Base-by-base conservation (phyloP, 2,329 filamentous ascomycete species). In the Exophiala calicioides region DNA sequence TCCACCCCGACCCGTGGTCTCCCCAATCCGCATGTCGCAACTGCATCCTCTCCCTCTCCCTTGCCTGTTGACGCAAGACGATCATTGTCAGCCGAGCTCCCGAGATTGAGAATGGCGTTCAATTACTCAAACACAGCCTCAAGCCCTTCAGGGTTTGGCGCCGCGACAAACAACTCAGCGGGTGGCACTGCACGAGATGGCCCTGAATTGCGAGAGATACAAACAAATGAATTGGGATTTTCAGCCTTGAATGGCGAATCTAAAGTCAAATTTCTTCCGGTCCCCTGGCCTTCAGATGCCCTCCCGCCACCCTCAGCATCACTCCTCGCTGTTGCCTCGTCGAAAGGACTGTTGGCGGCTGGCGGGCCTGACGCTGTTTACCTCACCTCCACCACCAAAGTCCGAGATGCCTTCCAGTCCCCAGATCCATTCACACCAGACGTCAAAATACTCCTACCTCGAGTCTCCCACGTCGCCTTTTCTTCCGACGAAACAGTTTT, bases 381-480 rank as follows among this genome's bases (percentile, higher is more conserved):
- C 49, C 69, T 98, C 48, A 82, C 88, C 24, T 83, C 79, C 2
- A 94, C 91, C 10, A 82, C 90, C 44, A 78, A 82, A 3, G 79
- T 95, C 34, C 82, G 90, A 58, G 84, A 86, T 55, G 82, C 86
- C 2, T 91, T 95, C 62, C 75, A 75, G 9, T 45, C 48, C 7
- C 32, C 41, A 27, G 33, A n/a, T n/a, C 63, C 76, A 9, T 94
- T 94, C 60, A 73, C 81, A 50, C 86, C 90, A 3, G 82, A 91
- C 64, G 73, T 87, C 40, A 85, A 77, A 49, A 78, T 97, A 5
- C 74, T 82, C 1, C 77, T 94, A 60, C 80, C 86, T 7, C 83
- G 86, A 58, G 79, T 95, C 43, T 94, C 89, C 8, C 93, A 98
- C 65, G 76, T 98, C 15, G 83, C 85, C 12, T 98, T 98, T 65